These are phyloP conservation scores for Ilyonectria sp. DNA, from an alignment of 2,329 filamentous ascomycete species.

Conservation along the genomic window DNA sequence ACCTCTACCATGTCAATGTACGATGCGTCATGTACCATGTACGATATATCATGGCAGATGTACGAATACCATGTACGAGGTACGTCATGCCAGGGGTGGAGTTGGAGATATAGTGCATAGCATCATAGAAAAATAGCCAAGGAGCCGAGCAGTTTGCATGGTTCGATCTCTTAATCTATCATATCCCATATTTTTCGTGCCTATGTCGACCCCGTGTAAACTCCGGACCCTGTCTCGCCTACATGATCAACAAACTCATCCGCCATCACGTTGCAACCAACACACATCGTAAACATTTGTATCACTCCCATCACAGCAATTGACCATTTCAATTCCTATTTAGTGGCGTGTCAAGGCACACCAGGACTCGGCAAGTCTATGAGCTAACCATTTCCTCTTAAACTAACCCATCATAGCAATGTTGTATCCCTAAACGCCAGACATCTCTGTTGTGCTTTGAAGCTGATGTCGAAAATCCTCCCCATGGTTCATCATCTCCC, in stretches of 20 bases:
- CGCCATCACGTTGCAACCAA: neutral
- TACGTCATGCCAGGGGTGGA: neutral
- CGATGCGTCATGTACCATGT: slow-evolving; percentile 1
- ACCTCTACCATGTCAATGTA: slow-evolving; percentile 1
- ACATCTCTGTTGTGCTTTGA: neutral
- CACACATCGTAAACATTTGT: neutral
- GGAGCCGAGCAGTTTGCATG: neutral
- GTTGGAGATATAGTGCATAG: neutral
- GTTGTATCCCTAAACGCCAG: slow-evolving; percentile 1
- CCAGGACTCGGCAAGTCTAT: neutral
- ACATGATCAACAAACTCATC: neutral
- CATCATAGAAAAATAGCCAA: neutral
- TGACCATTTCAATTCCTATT: neutral
- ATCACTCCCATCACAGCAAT: neutral
- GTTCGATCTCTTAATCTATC: neutral
- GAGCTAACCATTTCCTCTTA: neutral
- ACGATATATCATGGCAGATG: neutral
- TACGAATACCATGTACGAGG: neutral
- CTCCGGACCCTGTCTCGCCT: neutral
- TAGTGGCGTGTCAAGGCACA: neutral
- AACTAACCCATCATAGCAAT: neutral
- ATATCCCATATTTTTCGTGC: neutral
- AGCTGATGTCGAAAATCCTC: neutral
- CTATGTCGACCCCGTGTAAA: neutral
- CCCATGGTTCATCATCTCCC: neutral